Base-by-base conservation (phyloP, 495 filamentous ascomycete species). In the Bryoglossum gracile region DNA sequence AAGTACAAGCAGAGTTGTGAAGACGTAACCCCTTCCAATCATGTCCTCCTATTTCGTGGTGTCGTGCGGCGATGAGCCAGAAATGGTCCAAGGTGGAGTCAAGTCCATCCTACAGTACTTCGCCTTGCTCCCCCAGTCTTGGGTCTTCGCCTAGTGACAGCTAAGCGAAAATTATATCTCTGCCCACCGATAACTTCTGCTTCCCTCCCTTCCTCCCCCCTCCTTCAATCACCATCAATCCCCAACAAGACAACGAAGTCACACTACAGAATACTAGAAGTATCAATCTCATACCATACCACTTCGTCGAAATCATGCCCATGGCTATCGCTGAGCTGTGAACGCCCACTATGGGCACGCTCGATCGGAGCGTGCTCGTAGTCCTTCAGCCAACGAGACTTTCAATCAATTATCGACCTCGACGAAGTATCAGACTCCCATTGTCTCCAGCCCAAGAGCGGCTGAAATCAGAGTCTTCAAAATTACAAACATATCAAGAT, bases 251-350 rank as follows among this genome's bases (percentile, higher is more conserved):
- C 81, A 82, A 80, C 78, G 75, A 83, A 83, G 79, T 83, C 80
- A 71, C 71, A 66, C 69, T 78, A 75, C 57, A 53, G 60, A 51
- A 56, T 61, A 54, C 58, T 61, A 66, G 64, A 67, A 53, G 66
- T 65, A 60, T 56, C 60, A 63, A 50, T 53, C 65, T 52, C 49
- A 57, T 57, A 58, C 56, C 53, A 43, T 48, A 45, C 62, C 39
- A 80, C 83, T 86, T 84, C 80, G 87, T 94, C 86, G 80, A 87
- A 73, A 78, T 67, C 72, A 82, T 81, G 81, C 84, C 82, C 69
- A 77, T 85, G 84, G 84, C 84, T 71, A 77, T 87, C 85, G 86
- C 81, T 88, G 86, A 84, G 86, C 87, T 94, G 84, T 94, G 86
- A 89, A 86, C 72, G 71, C 77, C 79, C 83, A 80, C 87, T 90